Base-by-base conservation (phyloP, 1,284 basidiomycete species). In the Mycena sp. region DNA sequence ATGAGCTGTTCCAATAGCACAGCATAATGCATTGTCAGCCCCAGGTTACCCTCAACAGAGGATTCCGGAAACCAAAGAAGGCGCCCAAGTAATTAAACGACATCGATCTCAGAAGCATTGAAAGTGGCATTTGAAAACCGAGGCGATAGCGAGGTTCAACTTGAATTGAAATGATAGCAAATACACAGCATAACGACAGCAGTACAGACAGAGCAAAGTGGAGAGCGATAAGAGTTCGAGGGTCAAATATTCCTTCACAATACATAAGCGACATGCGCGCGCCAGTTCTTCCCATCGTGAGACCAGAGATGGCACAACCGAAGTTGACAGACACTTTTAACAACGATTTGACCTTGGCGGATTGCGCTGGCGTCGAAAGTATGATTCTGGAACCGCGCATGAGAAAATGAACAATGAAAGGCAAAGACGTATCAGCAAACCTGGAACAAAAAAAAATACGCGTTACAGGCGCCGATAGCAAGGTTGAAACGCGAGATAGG, bases 401-500 rank as follows among this genome's bases (percentile, higher is more conserved):
- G 25, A 21, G 37, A 9, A 14, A n/a, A 11, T 16, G 37, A 25
- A 21, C 5, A 19, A 14, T 5, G 16, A 16, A n/a, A 30, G 21
- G 32, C 29, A 46, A 38, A 19, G 5, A 29, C 23, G 5, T 10
- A 32, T 12, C 23, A 1, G 29, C 53, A n/a, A 19, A 51, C 65
- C 14, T 37, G 63, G 43, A 67, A 67, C 41, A 58, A 64, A 37
- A 44, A 29, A 12, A 41, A 58, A 35, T 57, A 67, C 7, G 65
- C 61, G 26, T 67, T 61, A 1, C 61, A 61, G 12, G 64, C 58
- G 50, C 61, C 64, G 45, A 52, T 63, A 9, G 65, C 65, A 17
- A 67, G 50, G 23, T 59, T 63, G 29, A 67, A 64, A 4, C 65
- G 65, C 43, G 65, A 63, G 23, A 61, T 54, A 3, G 65, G 65